These are phyloP conservation scores for Fusarium brachygibbosum DNA, from an alignment of 2,329 filamentous ascomycete species.

Conservation along the genomic window DNA sequence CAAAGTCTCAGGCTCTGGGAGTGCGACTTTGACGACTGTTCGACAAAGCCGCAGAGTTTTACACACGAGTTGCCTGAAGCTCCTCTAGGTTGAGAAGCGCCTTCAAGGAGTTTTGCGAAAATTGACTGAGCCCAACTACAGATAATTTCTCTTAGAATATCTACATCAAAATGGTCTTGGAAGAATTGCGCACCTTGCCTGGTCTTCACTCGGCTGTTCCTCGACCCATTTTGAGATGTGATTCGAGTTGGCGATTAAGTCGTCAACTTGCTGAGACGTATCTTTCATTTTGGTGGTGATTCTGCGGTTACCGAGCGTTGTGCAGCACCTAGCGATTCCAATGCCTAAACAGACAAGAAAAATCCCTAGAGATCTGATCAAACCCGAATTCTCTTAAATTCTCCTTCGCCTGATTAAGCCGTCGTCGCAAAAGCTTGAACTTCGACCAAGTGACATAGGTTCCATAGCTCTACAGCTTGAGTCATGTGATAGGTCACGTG, in stretches of 20 bases:
- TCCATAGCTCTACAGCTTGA: conserved; percentile 1
- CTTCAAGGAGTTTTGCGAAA: conserved; percentile 63
- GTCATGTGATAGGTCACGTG: conserved; percentile 54
- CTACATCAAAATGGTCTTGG: conserved; percentile 26
- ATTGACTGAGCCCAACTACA: conserved; percentile 56
- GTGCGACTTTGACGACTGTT: conserved; percentile 67
- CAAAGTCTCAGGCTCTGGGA: conserved; percentile 60
- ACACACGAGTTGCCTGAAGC: conserved; percentile 68
- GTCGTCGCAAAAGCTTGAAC: conserved; percentile 21
- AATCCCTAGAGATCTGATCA: conserved; percentile 4
- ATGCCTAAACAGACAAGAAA: conserved; percentile 7
- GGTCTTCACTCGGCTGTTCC: conserved; percentile 52
- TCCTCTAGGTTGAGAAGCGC: conserved; percentile 67
- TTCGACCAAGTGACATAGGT: conserved; percentile 18
- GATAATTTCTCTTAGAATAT: conserved; percentile 41
- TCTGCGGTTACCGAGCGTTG: conserved; percentile 3
- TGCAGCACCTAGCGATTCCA: conserved; percentile 2
- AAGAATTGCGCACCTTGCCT: conserved; percentile 54
- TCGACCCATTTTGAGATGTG: conserved; percentile 61
- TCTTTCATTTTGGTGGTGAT: conserved; percentile 41
- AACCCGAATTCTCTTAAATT: conserved; percentile 6
- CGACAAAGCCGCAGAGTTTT: conserved; percentile 73
- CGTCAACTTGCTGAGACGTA: conserved; percentile 48
- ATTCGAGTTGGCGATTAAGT: conserved; percentile 55
- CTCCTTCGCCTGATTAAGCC: conserved; percentile 15